Conservation (phyloP, 2,329 filamentous ascomycete species). For the Fusarium penzigii region DNA sequence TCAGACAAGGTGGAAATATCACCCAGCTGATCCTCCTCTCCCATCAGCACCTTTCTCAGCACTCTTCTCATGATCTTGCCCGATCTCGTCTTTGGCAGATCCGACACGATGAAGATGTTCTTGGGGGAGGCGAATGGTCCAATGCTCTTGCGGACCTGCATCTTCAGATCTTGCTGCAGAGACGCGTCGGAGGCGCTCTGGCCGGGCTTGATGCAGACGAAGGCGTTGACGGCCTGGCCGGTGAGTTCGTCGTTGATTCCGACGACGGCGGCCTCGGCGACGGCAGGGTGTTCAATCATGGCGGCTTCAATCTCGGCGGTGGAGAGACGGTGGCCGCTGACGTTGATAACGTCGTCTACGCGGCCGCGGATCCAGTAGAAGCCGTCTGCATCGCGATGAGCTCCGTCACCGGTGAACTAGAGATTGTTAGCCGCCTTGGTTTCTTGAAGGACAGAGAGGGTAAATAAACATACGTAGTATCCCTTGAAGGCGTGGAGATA, state of each 20-base stretch:
- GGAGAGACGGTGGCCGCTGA: slow-evolving; percentile 90
- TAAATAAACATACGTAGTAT: slow-evolving; percentile 72
- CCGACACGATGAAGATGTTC: slow-evolving; percentile 80
- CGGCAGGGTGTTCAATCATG: slow-evolving; percentile 79
- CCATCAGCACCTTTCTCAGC: slow-evolving; percentile 87
- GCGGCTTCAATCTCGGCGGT: slow-evolving; percentile 96
- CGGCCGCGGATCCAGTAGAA: slow-evolving; percentile 98
- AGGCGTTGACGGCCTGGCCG: slow-evolving; percentile 90
- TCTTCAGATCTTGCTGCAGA: slow-evolving; percentile 80
- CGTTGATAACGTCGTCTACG: slow-evolving; percentile 95
- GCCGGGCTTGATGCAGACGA: slow-evolving; percentile 73
- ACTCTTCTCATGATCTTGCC: slow-evolving; percentile 98
- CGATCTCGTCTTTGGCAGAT: slow-evolving; percentile 89
- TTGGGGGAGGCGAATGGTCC: slow-evolving; percentile 93
- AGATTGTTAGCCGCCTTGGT: not conserved
- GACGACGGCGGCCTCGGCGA: slow-evolving; percentile 90
- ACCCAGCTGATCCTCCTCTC: slow-evolving; percentile 90
- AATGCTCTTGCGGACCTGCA: slow-evolving; percentile 91
- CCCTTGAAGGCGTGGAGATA: slow-evolving; percentile 94
- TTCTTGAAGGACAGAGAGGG: accelerated
- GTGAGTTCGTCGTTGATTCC: slow-evolving; percentile 87
- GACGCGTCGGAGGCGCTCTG: slow-evolving; percentile 55
- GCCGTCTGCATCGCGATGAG: slow-evolving; percentile 87
- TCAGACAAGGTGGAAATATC: slow-evolving; percentile 89
- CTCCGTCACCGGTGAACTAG: slow-evolving; percentile 84